phyloP scores from a whole-genome alignment of 345 rosid species.

The Mangifera indica region DNA sequence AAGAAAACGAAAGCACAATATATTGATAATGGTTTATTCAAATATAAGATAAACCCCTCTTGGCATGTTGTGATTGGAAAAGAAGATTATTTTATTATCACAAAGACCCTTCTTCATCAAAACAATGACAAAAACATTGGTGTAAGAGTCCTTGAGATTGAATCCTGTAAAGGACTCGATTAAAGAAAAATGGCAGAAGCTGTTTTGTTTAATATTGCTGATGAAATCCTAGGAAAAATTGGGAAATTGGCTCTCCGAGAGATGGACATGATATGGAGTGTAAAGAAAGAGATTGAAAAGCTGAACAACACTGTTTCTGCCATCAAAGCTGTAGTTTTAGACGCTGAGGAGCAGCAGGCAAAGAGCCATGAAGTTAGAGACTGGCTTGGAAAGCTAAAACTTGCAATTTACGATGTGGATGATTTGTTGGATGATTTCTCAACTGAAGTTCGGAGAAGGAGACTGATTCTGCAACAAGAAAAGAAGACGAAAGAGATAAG shows the following conservation, averaged over 20 bases:
- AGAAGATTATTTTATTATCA: too few species aligned
- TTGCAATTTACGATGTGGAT: conserved; percentile 32
- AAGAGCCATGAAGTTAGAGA: neutral
- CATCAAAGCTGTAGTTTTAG: conserved; percentile 19
- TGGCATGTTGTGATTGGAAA: too few species aligned
- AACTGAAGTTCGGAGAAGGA: conserved; percentile 5
- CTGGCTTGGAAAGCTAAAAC: conserved; percentile 34
- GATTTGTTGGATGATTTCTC: conserved; percentile 37
- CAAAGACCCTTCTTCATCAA: too few species aligned
- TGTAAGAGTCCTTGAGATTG: neutral
- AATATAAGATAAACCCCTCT: too few species aligned
- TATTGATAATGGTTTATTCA: too few species aligned
- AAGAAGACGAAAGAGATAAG: neutral
- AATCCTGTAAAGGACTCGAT: neutral
- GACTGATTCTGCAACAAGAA: neutral
- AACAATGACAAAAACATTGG: too few species aligned
- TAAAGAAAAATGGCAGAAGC: conserved; percentile 16
- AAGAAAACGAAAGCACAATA: neutral
- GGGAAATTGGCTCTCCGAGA: neutral
- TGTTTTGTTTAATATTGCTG: neutral
- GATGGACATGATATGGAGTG: neutral
- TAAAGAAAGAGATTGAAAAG: conserved; percentile 14
- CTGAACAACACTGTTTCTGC: neutral
- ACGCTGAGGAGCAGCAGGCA: conserved; percentile 18
- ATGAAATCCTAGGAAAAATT: neutral